Percentiles rank a stretch among this genome's conserved stretches.
These are phyloP conservation scores for Sabuloglossum arenarium DNA, from an alignment of 495 filamentous ascomycete species.

Conservation along the genomic window DNA sequence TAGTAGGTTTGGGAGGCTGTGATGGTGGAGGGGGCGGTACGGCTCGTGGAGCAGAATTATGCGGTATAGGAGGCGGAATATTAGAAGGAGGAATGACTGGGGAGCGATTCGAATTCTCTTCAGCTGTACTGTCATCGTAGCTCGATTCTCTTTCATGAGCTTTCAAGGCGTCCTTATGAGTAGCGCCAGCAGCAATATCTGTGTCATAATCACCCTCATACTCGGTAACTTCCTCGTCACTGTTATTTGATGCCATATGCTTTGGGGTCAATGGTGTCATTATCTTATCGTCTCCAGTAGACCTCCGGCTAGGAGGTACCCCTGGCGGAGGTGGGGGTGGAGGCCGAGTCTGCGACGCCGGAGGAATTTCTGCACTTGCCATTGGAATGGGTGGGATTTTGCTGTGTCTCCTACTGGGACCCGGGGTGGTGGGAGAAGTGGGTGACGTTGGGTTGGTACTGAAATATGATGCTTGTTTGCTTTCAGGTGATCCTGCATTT, in stretches of 20 bases:
- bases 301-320: conserved; percentile 31
- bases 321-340: conserved; percentile 54
- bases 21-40: conserved; percentile 32
- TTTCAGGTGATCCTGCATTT: conserved; percentile 10
- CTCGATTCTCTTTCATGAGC: conserved; percentile 60
- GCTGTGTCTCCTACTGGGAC: conserved; percentile 27
- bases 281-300: conserved; percentile 33
- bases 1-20: conserved; percentile 24
- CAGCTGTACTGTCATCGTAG: conserved; percentile 33
- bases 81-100: conserved; percentile 25
- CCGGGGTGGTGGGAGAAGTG: conserved; percentile 21
- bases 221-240: conserved; percentile 69
- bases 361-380: conserved; percentile 12
- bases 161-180: conserved; percentile 81
- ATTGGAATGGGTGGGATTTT: conserved; percentile 28
- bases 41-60: conserved; percentile 28
- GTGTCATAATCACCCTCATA: conserved; percentile 98
- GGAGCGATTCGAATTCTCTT: conserved; percentile 24
- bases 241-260: conserved; percentile 31
- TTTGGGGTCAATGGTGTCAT: conserved; percentile 19
- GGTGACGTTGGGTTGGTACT: conserved; percentile 24
- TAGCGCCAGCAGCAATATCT: conserved; percentile 76
- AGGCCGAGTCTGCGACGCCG: conserved; percentile 37
- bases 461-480: conserved; percentile 20
- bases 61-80: conserved; percentile 33